phyloP scores from a whole-genome alignment of 495 filamentous ascomycete genomes.

The Chaetomium cochliodes region DNA sequence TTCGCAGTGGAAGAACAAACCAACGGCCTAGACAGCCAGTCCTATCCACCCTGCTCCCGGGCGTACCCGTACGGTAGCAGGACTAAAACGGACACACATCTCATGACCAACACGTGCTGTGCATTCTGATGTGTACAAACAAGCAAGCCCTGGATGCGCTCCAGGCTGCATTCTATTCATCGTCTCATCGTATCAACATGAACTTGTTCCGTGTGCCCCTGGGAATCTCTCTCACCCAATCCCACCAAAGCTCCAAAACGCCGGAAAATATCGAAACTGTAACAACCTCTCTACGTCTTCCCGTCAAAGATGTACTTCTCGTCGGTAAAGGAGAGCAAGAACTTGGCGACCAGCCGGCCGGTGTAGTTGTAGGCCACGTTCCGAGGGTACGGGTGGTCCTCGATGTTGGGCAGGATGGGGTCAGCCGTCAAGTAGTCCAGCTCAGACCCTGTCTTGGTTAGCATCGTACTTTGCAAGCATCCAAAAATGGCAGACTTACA shows the following conservation, averaged over 20 bases:
- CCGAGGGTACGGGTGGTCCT: slow-evolving; percentile 43
- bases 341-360: slow-evolving; percentile 49
- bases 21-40: slow-evolving; percentile 61
- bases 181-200: not conserved
- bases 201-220: too few relatives aligned
- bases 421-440: slow-evolving; percentile 49
- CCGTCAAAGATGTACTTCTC: slow-evolving; percentile 37
- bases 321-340: slow-evolving; percentile 51
- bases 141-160: not conserved
- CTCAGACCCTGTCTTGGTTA: slow-evolving; percentile 43
- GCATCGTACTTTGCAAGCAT: not conserved
- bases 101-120: not conserved
- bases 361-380: slow-evolving; percentile 50
- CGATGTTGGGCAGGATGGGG: slow-evolving; percentile 45
- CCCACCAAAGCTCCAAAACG: not conserved
- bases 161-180: not conserved
- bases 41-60: slow-evolving; percentile 59
- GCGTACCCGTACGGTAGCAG: slow-evolving; percentile 51
- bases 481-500: slow-evolving; percentile 35
- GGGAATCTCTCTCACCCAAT: not conserved
- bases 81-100: slow-evolving; percentile 62
- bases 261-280: not conserved
- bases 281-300: slow-evolving; percentile 1
- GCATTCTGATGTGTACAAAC: not conserved
- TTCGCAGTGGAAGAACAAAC: slow-evolving; percentile 58